Percentiles rank a stretch among this genome's conserved stretches.
Evolutionary conservation across 352 stramenopile species (phyloP).

Genomic region (Phytopythium chamaehyphon): DNA sequence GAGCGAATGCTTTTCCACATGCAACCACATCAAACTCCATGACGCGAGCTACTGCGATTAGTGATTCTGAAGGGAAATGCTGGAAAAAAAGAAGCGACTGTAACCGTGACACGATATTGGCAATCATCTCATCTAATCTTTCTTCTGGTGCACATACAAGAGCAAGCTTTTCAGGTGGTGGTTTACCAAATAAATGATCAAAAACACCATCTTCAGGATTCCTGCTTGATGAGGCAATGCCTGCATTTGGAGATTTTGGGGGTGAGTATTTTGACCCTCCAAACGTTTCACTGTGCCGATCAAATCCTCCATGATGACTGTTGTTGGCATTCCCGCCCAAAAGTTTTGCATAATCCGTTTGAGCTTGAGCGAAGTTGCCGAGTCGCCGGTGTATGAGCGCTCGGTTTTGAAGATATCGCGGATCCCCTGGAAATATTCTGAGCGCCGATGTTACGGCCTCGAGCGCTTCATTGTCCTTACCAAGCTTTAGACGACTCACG

Average conservation of each 20-base stretch:
- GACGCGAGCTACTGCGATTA: slow-evolving; percentile 33
- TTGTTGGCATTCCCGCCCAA: background rate
- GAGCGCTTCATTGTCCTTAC: slow-evolving; percentile 35
- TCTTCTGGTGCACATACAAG: slow-evolving; percentile 42
- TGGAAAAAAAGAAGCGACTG: slow-evolving; percentile 65
- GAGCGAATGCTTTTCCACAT: slow-evolving; percentile 50
- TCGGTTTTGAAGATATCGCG: slow-evolving; percentile 48
- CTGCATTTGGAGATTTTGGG: too few relatives aligned
- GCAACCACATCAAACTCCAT: slow-evolving; percentile 72
- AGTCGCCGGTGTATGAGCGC: slow-evolving; percentile 54
- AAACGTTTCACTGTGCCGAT: too few relatives aligned
- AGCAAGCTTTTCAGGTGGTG: slow-evolving; percentile 55
- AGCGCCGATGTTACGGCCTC: slow-evolving; percentile 35
- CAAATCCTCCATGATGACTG: background rate
- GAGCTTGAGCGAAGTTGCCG: slow-evolving; percentile 37
- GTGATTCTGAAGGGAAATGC: slow-evolving; percentile 43
- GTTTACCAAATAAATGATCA: slow-evolving; percentile 63
- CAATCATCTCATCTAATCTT: slow-evolving; percentile 36
- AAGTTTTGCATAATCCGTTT: slow-evolving; percentile 45
- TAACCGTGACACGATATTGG: slow-evolving; percentile 41
- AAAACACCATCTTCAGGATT: slow-evolving; percentile 67
- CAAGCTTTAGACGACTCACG: slow-evolving; percentile 42
- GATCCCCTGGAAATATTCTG: slow-evolving; percentile 29
- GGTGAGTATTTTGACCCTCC: too few relatives aligned
- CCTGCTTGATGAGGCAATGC: too few relatives aligned